phyloP scores from a whole-genome alignment of 106 monocot species.

The Acorus calamus region DNA sequence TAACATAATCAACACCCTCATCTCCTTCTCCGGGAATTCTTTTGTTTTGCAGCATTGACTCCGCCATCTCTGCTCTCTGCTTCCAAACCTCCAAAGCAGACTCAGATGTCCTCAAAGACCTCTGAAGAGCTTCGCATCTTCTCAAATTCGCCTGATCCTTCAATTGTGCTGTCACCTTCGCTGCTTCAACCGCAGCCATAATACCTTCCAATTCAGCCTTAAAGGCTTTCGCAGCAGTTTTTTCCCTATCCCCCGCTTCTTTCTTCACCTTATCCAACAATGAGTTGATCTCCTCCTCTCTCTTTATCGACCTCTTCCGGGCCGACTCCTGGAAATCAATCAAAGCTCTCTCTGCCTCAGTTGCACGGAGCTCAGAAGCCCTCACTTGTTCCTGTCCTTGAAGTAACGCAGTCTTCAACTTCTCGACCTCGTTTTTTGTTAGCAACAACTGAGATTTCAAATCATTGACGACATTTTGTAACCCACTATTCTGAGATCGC shows the following conservation, averaged over 20 bases:
- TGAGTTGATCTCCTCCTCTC: slow-evolving; percentile 17
- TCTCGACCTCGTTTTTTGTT: slow-evolving; percentile 17
- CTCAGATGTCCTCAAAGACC: slow-evolving; percentile 27
- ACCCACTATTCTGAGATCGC: slow-evolving; percentile 11
- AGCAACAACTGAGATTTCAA: slow-evolving; percentile 18
- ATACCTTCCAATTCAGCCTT: slow-evolving; percentile 22
- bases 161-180: slow-evolving; percentile 17
- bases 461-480: slow-evolving; percentile 13
- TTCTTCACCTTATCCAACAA: slow-evolving; percentile 24
- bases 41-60: slow-evolving; percentile 22
- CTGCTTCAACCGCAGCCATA: slow-evolving; percentile 18
- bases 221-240: slow-evolving; percentile 15
- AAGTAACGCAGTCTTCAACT: slow-evolving; percentile 16
- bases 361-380: slow-evolving; percentile 20
- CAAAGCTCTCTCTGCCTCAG: slow-evolving; percentile 12
- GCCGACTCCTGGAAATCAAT: slow-evolving; percentile 18
- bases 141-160: slow-evolving; percentile 26
- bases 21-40: slow-evolving; percentile 4
- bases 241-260: slow-evolving; percentile 19
- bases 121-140: slow-evolving; percentile 24
- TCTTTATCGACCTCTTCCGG: slow-evolving; percentile 6
- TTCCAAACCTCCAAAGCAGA: slow-evolving; percentile 17
- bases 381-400: slow-evolving; percentile 15
- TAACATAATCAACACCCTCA: slow-evolving; percentile 4
- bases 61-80: slow-evolving; percentile 24